Percentiles rank a stretch among this genome's conserved stretches.
Evolutionary conservation across 2,329 filamentous ascomycete genomes (phyloP).

Genomic region (Lachnum nothofagi): DNA sequence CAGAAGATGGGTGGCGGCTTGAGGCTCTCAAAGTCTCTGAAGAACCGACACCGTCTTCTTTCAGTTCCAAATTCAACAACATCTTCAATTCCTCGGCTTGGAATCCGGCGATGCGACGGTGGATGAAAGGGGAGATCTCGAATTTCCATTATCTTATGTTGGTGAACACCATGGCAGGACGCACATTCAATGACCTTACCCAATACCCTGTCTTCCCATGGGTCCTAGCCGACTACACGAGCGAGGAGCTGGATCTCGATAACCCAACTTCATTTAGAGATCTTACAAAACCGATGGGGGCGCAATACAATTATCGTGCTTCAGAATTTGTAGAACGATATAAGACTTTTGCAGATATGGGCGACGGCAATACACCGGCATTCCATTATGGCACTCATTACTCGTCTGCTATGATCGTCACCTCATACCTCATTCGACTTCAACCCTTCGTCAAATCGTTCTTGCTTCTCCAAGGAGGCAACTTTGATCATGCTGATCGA

Average conservation of each 20-base stretch:
- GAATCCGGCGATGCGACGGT: conserved; percentile 80
- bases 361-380: conserved; percentile 65
- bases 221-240: conserved; percentile 93
- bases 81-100: conserved; percentile 81
- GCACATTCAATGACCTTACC: conserved; percentile 95
- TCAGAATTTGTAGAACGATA: conserved; percentile 79
- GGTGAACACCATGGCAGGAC: conserved; percentile 92
- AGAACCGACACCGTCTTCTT: conserved; percentile 49
- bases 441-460: conserved; percentile 97
- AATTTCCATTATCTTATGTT: conserved; percentile 99
- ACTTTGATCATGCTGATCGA: conserved; percentile 91
- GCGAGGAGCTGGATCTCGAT: conserved; percentile 80
- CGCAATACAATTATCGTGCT: conserved; percentile 72
- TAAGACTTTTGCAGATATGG: conserved; percentile 83
- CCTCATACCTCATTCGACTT: conserved; percentile 88
- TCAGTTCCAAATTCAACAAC: conserved; percentile 85
- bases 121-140: conserved; percentile 90
- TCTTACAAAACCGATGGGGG: conserved; percentile 92
- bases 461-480: conserved; percentile 87
- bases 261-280: conserved; percentile 85
- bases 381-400: conserved; percentile 99
- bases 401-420: conserved; percentile 97
- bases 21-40: conserved; percentile 71
- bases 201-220: conserved; percentile 98
- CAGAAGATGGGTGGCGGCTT: conserved; percentile 86